Evolutionary conservation across 306 rosid genomes (phyloP), one percentile per base, ranked within the genome.

Genomic region (Vigna mungo): DNA sequence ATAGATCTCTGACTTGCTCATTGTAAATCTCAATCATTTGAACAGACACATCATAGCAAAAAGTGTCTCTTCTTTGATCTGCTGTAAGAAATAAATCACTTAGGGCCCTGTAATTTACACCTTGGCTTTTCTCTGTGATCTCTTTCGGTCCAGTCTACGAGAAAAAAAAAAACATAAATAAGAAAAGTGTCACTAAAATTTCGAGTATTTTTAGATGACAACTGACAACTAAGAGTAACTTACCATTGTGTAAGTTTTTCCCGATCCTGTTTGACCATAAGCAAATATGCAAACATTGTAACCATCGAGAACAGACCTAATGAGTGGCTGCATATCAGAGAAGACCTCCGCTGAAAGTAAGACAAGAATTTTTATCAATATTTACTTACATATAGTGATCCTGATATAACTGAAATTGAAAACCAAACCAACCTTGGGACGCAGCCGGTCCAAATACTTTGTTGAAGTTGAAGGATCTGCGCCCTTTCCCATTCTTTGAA

Each of bases 11-110:
- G 73, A 94, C 98, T 94, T 92, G 98, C 88, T 94, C 98, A 3
- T 94, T 94, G 67, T 94, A 94, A 66, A 94, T 94, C 88, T 94
- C 98, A 78, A 94, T 92, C 98, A 94, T 94, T 83, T 94, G 98
- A 58, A 94, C 97, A 18, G 90, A 89, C 76, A 94, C 95, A 62
- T 92, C 93, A 53, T 92, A 92, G 80, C 58, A 81, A 59, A 92
- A 92, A 70, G 95, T 89, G 71, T 92, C 96, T 72, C 66, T 89
- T 82, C 98, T 88, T 85, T 90, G 95, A 80, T 87, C 89, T 72
- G 97, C 96, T 61, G 89, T 84, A 36, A 63, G 80, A 83, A 94
- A 94, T 86, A 94, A 84, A 87, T 94, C 96, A 54, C 98, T 88
- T 70, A 94, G 83, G 47, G 98, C 97, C 84, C 98, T 87, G 82